Evolutionary conservation across 2,329 filamentous ascomycete species (phyloP), one percentile per base, ranked within the genome.

Genomic region (Fusarium sambucinum): DNA sequence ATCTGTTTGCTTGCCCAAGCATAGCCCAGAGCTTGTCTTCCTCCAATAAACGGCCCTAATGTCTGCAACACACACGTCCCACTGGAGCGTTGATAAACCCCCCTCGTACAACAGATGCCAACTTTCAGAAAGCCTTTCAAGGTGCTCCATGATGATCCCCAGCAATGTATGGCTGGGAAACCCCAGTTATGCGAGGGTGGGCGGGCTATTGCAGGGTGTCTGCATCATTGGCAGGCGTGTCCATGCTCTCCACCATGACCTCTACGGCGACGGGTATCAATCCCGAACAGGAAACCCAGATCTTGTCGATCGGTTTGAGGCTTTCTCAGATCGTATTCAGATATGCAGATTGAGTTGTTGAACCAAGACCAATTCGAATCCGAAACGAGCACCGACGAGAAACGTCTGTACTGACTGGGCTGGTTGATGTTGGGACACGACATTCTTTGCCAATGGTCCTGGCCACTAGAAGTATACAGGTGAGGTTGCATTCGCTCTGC

Each of bases 81-180:
- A 67, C 64, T 53, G 37, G 32, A 58, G 45, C 51, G 40, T 48
- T 59, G 46, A 53, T 69, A 30, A 56, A 23, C 29, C 55, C 40
- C 51, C 67, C 62, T 73, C 47, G 64, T 59, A 74, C 72, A 70
- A 59, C 70, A 71, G 56, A 68, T 66, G 72, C 63, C 72, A 73
- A 25, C 46, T 41, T 57, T 60, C n/a, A 52, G 50, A 58, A 55
- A 63, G 53, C 45, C 37, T 53, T 60, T 55, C 58, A 70, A 61
- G 57, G 32, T 62, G 40, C 35, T 54, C 6, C 48, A 58, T 35
- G 32, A 45, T 27, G 51, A 53, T 69, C 25, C 35, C 51, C 13
- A 57, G 46, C 38, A 56, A 44, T 71, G 52, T 54, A 50, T 71
- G 59, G 65, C 53, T 59, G 42, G 38, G 41, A 58, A 17, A 19